Conservation (phyloP, 176 grass and related monocot genomes). For the Poa pratensis region DNA sequence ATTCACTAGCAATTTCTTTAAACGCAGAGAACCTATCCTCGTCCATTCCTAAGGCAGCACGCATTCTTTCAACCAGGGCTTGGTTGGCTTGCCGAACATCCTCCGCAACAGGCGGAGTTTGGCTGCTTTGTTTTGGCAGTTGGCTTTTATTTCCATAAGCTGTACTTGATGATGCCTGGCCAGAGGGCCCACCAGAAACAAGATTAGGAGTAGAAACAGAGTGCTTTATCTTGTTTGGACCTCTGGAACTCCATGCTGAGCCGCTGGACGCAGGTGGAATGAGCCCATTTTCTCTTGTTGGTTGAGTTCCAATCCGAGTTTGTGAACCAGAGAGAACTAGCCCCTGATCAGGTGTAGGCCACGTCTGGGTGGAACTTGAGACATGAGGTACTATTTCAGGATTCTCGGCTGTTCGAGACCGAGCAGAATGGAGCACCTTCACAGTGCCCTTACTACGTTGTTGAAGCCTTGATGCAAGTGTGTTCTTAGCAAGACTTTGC, state of each 20-base stretch:
- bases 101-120: slow-evolving; percentile 45
- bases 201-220: slow-evolving; percentile 67
- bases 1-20: slow-evolving; percentile 84
- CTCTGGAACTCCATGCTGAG: slow-evolving; percentile 48
- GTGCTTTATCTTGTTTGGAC: slow-evolving; percentile 63
- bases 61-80: slow-evolving; percentile 80
- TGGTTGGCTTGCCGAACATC: slow-evolving; percentile 70
- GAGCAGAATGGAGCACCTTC: slow-evolving; percentile 64
- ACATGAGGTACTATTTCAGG: slow-evolving; percentile 40
- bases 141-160: slow-evolving; percentile 41
- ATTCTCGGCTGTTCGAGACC: slow-evolving; percentile 48
- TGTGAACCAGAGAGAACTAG: slow-evolving; percentile 44
- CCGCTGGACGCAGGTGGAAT: slow-evolving; percentile 42
- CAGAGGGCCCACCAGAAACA: slow-evolving; percentile 38
- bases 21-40: slow-evolving; percentile 78
- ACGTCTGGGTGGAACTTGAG: slow-evolving; percentile 42
- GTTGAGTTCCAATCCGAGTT: slow-evolving; percentile 38
- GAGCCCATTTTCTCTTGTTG: slow-evolving; percentile 48
- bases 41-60: slow-evolving; percentile 66
- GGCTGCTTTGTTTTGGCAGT: slow-evolving; percentile 20
- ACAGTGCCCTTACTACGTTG: slow-evolving; percentile 57
- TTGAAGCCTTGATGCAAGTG: slow-evolving; percentile 79
- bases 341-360: slow-evolving; percentile 56
- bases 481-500: slow-evolving; percentile 74
- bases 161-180: slow-evolving; percentile 55